Base-by-base conservation (phyloP, 768 basidiomycete species). In the Tylopilus felleus region DNA sequence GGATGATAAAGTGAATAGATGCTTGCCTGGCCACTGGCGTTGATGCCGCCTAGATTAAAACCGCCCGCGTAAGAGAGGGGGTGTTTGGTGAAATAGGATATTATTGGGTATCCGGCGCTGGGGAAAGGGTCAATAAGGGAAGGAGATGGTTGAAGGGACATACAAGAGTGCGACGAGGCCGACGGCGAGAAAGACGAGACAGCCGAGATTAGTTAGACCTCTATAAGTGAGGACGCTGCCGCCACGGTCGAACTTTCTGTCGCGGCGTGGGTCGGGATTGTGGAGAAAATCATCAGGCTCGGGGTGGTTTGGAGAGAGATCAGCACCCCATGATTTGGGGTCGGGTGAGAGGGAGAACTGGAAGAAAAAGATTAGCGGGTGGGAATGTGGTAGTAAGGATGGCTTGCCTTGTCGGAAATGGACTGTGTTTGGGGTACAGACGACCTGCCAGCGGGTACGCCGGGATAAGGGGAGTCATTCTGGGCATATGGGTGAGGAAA, bases 11-110 rank as follows among this genome's bases (percentile, higher is more conserved):
- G 38, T 9, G n/a, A 38, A 16, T 5, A 28, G 29, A 42, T 9
- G 65, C 71, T 55, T 60, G 69, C 85, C 74, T 92, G 90, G 35
- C 91, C 90, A 17, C 78, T 81, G 19, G 80, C 78, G 65, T 91
- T 91, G 62, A 84, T 86, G 5, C 89, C 90, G 17, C 90, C 89
- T 17, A 90, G 60, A 65, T 86, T 87, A 63, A 86, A 91, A 6
- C 82, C 85, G 12, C 83, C 83, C 23, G 78, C 67, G 13, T 71
- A 78, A 5, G 80, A 82, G 35, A 73, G 73, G 22, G 65, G 58
- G 21, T 68, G 71, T 28, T 67, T 57, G 5, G 77, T 78, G 57
- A 86, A 81, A 66, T 81, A 83, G 8, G 81, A 77, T 60, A 83
- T 75, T 21, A 85, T 56, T 44, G 85, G 84, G 63, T 84, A 87